Evolutionary conservation across 2,329 filamentous ascomycete genomes (phyloP).

Genomic region (Diplodia mutila): DNA sequence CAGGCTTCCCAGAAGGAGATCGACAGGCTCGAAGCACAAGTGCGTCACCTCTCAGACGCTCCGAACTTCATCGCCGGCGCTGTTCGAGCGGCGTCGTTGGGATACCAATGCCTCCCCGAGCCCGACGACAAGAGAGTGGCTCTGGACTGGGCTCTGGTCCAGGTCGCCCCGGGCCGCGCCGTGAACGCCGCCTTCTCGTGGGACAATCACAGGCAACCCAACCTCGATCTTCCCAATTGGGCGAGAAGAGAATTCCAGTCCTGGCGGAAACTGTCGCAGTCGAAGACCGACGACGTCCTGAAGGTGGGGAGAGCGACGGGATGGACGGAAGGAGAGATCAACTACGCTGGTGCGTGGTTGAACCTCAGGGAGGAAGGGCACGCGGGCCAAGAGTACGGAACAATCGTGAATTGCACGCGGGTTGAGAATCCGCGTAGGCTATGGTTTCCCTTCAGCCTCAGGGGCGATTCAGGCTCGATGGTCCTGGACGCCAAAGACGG

Average conservation of each 20-base stretch:
- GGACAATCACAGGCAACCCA: no score
- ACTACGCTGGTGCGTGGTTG: neutral
- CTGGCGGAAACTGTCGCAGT: neutral
- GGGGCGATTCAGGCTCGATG: neutral
- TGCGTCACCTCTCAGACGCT: no score
- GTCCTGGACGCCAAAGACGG: neutral
- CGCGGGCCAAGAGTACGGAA: neutral
- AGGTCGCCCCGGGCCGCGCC: no score
- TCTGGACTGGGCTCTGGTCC: no score
- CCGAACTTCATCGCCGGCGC: no score
- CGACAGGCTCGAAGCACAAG: no score
- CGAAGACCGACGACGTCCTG: neutral
- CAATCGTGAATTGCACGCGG: neutral
- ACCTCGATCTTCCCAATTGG: no score
- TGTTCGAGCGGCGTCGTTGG: no score
- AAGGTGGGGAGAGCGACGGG: neutral
- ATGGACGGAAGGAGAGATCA: neutral
- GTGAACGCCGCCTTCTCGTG: no score
- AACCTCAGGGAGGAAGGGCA: neutral
- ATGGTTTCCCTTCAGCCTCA: neutral
- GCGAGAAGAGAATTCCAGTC: neutral
- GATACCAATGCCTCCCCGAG: no score
- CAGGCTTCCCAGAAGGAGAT: no score
- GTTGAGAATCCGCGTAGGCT: neutral
- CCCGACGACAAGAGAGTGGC: no score